Base-by-base conservation (phyloP, 192 early-diverging fungal genomes). In the Allomyces javanicus region DNA sequence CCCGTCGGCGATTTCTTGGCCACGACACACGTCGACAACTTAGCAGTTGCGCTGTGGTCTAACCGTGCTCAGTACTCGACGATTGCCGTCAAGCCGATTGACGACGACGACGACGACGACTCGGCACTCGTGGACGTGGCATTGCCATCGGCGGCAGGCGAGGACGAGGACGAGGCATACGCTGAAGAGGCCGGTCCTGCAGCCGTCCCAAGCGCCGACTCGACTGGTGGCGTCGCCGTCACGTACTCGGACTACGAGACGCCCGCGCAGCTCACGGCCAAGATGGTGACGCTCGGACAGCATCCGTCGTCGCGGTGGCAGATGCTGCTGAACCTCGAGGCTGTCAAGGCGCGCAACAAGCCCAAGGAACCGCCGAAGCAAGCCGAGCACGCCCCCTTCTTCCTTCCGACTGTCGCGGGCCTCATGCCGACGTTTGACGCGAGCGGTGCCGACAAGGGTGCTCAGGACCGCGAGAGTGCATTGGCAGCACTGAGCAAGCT, bases 41-140 rank as follows among this genome's bases (percentile, higher is more conserved):
- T 92, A 24, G 96, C 93, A 11, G 84, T 99, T 62, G 92, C 86
- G 68, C 74, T 97, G 62, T 99, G 96, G 95, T 85, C 87, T 63
- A 96, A 93, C 73, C 82, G 85, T 63, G 75, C 87, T 62, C 86
- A 89, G 77, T 94, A 87, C 72, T 66, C 76, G 11, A 85, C 83
- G 44, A 74, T 94, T 23, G 81, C 81, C 6, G 69, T 93, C 67
- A 79, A 83, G 26, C 81, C 77, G 33, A 81, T 96, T 44, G 25
- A 71, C 14, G 79, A 79, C n/a, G 85, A 78, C 50, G 82, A 81
- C 17, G 72, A 72, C 25, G 75, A 70, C 9, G 33, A 40, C 7
- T 40, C 33, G 33, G 33, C 33, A 7, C 3, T 40, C 9, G 69
- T 63, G 24, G 58, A 76, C 19, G 67, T 86, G 21, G 72, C 75